Base-by-base conservation (phyloP, 495 filamentous ascomycete species). In the Copromyces sp. region DNA sequence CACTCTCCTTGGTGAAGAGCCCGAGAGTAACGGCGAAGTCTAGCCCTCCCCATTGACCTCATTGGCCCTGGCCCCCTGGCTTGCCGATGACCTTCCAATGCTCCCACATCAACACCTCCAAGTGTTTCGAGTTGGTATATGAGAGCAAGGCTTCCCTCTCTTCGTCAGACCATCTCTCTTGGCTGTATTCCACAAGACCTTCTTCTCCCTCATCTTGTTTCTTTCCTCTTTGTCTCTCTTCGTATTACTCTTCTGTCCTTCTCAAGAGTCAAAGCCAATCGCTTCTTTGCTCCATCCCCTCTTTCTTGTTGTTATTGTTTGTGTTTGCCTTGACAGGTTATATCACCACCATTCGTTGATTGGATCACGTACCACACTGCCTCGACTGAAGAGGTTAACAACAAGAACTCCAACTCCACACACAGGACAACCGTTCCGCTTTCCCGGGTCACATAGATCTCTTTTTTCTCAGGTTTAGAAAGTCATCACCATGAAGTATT, bases 181-280 rank as follows among this genome's bases (percentile, higher is more conserved):
- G 53, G 29, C 35, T 68, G 20, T 53, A 32, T 45, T 45, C 29
- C 29, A 32, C 68, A 65, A 17, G 53, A 59, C 12, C 68, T 69
- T 37, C 47, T 74, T 14, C 39, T 65, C 29, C 47, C 11, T 45
- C 41, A 68, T 39, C 44, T 70, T 44, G 39, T n/a, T 16, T 14
- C 38, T 44, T 47, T 69, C 35, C 69, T 65, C 61, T 68, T n/a
- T 12, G 40, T 14, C 39, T 32, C 71, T 39, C 68, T 32, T 70
- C 20, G 9, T 41, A 35, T 32, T 65, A 44, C 45, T 68, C 39
- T 69, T 38, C 35, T 16, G 39, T 39, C 65, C 61, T 73, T 68
- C 45, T 68, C 70, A 9, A 24, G 82, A 83, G 81, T 80, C 81
- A 85, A 85, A 82, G 84, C 81, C 85, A 87, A 86, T 89, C 86